These are phyloP conservation scores for Naganishia onofrii DNA, from an alignment of 768 basidiomycete species.

Conservation along the genomic window DNA sequence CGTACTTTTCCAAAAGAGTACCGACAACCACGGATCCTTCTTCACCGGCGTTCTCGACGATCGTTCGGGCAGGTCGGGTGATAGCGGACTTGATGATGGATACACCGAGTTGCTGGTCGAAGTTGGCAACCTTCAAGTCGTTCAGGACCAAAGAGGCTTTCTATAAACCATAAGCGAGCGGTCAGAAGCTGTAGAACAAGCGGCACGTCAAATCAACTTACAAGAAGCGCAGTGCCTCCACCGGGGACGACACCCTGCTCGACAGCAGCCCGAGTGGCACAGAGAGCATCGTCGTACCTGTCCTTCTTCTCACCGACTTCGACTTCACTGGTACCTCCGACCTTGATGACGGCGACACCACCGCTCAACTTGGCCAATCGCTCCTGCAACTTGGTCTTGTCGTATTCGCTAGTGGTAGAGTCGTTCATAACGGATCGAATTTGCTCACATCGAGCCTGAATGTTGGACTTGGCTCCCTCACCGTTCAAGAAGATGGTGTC, in stretches of 20 bases:
- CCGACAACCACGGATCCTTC: constrained; percentile 92
- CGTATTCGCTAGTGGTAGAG: constrained; percentile 82
- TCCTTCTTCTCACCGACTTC: constrained; percentile 99
- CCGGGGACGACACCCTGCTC: constrained; percentile 98
- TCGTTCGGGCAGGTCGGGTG: constrained; percentile 76
- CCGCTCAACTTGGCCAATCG: constrained; percentile 93
- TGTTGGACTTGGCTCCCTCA: constrained; percentile 81
- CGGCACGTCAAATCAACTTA: neutral
- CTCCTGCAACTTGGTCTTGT: constrained; percentile 92
- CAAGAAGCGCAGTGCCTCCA: constrained; percentile 84
- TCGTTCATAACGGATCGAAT: constrained; percentile 80
- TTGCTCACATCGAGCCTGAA: constrained; percentile 92
- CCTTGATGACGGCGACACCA: constrained; percentile 97
- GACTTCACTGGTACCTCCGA: constrained; percentile 87
- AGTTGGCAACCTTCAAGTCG: constrained; percentile 78
- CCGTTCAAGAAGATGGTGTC: constrained; percentile 96
- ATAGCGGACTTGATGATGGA: constrained; percentile 85
- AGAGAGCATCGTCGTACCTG: constrained; percentile 91
- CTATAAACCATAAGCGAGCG: neutral
- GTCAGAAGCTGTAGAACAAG: neutral
- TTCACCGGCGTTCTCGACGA: constrained; percentile 90
- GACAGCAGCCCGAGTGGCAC: constrained; percentile 96
- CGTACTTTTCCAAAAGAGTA: constrained; percentile 69
- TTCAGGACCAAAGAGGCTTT: constrained; percentile 56
- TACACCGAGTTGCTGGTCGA: constrained; percentile 95